phyloP scores from a whole-genome alignment of 805 yeast species.

The Lipomyces anomalus region DNA sequence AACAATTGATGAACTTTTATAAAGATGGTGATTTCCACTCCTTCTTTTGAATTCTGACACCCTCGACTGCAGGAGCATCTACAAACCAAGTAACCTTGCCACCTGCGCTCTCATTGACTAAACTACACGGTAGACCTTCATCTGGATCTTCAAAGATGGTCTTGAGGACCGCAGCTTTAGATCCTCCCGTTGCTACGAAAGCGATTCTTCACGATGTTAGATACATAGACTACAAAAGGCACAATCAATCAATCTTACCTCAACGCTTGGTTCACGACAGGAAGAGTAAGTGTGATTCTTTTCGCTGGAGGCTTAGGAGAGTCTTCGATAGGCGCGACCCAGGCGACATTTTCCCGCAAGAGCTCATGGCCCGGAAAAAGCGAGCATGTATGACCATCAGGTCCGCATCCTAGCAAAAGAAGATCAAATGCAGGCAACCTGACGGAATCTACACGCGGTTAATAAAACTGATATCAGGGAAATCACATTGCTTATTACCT shows the following conservation, averaged over 20 bases:
- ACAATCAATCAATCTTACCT: constrained; percentile 6
- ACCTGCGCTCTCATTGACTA: constrained; percentile 94
- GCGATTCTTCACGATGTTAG: constrained; percentile 49
- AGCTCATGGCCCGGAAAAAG: constrained; percentile 88
- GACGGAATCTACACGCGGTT: constrained; percentile 64
- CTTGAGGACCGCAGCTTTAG: constrained; percentile 87
- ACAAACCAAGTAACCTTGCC: constrained; percentile 97
- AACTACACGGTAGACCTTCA: constrained; percentile 87
- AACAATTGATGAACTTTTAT: background rate
- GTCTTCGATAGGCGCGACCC: constrained; percentile 89
- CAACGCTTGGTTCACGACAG: constrained; percentile 83
- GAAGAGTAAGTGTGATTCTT: constrained; percentile 85
- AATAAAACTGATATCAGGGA: background rate
- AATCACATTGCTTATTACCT: constrained; percentile 9
- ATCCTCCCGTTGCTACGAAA: constrained; percentile 93
- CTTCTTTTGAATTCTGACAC: constrained; percentile 23
- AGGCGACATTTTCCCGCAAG: constrained; percentile 81
- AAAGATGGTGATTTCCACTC: constrained; percentile 22
- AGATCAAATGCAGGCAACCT: constrained; percentile 92
- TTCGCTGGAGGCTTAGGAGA: constrained; percentile 85
- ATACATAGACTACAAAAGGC: background rate
- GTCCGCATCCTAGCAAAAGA: constrained; percentile 91
- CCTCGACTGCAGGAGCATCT: constrained; percentile 49
- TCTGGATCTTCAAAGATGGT: constrained; percentile 96
- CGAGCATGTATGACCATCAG: constrained; percentile 98